Base-by-base conservation (phyloP, 2,329 filamentous ascomycete species). In the Cladosporium velox region DNA sequence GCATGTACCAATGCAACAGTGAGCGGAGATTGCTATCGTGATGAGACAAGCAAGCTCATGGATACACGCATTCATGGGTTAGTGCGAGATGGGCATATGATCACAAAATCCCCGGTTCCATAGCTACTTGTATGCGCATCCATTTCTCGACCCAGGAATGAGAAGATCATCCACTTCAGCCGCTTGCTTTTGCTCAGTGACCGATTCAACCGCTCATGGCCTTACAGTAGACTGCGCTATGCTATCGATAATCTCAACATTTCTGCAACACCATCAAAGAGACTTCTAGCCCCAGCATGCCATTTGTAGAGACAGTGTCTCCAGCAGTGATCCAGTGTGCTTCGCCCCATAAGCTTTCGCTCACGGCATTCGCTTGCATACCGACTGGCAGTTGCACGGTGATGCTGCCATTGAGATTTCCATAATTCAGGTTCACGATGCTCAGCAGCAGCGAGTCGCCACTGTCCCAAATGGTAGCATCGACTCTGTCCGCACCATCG, bases 401-500 rank as follows among this genome's bases (percentile, higher is more conserved):
- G 2, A 73, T 67, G 4, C 55, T 67, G 18, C 64, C 65, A 4
- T 26, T 35, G 18, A 68, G 52, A 54, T 67, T 65, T 12, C 55
- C 66, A 64, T 79, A 78, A 41, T 76, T 71, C n/a, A 75, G 65
- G 70, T 78, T 78, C 18, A 80, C 74, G 34, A 82, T 67, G 35
- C 77, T 77, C 51, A 83, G 68, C 59, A 83, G 70, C 69, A 80
- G 75, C 67, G 72, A 72, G 0, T 70, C 65, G 4, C 71, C 77
- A 4, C 73, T 63, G 10, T 75, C 72, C 82, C 82, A 84, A 1
- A 74, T 76, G 54, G 77, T 76, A 26, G 75, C 80, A 77, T 84
- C 81, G 3, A 81, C 66, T 26, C 73, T 66, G 7, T 59, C 57
- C 18, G 70, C 70, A 1, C 72, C 73, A 4, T 32, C 55, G 3